A percentile compares a stretch with the other conserved stretches of the same genome.
Conservation (phyloP, 1,284 basidiomycete species). For the Apiotrichum akiyoshidainum region DNA sequence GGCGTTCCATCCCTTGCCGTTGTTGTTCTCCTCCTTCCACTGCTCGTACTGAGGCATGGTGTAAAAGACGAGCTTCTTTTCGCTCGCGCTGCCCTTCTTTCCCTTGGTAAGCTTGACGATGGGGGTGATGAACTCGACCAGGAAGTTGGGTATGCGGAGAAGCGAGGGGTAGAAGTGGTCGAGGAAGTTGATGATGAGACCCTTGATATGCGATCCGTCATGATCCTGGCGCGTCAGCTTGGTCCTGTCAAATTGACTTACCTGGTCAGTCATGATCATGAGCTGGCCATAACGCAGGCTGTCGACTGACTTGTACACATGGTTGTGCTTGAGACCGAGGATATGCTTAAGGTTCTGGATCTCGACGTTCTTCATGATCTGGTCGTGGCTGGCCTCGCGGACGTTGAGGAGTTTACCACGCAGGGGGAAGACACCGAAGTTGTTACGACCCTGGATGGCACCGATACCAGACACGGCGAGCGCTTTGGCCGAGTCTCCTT, state of each 20-base stretch:
- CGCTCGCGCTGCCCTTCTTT: slow-evolving; percentile 52
- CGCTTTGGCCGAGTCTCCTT: slow-evolving; percentile 98
- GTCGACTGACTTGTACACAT: slow-evolving; percentile 70
- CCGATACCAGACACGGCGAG: slow-evolving; percentile 90
- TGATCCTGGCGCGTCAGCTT: slow-evolving; percentile 69
- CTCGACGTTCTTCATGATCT: slow-evolving; percentile 97
- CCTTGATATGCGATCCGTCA: slow-evolving; percentile 99
- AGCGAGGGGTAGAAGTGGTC: slow-evolving; percentile 97
- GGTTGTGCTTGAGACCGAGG: slow-evolving; percentile 90
- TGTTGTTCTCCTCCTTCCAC: slow-evolving; percentile 79
- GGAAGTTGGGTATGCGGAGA: slow-evolving; percentile 83
- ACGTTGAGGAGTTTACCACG: slow-evolving; percentile 97
- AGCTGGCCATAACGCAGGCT: slow-evolving; percentile 88
- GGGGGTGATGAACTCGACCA: slow-evolving; percentile 98
- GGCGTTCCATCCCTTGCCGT: slow-evolving; percentile 78
- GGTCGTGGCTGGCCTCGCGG: slow-evolving; percentile 90
- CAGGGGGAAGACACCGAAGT: slow-evolving; percentile 96
- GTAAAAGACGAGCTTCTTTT: slow-evolving; percentile 75
- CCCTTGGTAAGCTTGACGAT: slow-evolving; percentile 92
- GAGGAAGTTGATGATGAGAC: slow-evolving; percentile 95
- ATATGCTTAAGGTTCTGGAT: slow-evolving; percentile 98
- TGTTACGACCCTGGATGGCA: slow-evolving; percentile 85
- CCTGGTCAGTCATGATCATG: slow-evolving; percentile 99
- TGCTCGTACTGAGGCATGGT: slow-evolving; percentile 95
- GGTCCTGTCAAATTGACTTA: slow-evolving; percentile 39